A percentile compares a stretch with the other conserved stretches of the same genome.
phyloP scores from a whole-genome alignment of 2,329 filamentous ascomycete genomes.

The Penicillium janthinellum region DNA sequence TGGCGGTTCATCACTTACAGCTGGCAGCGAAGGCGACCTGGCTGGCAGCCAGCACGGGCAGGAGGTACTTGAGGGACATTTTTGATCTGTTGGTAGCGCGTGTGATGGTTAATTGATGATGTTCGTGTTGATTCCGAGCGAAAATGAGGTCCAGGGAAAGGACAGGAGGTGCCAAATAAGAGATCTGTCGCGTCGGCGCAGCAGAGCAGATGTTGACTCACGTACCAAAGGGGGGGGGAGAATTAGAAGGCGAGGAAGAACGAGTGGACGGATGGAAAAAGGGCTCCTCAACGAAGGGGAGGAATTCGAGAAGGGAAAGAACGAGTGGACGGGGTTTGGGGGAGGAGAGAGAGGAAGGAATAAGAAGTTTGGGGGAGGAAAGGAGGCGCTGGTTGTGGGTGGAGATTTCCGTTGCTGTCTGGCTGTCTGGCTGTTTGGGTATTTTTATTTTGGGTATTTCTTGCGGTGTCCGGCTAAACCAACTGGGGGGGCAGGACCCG shows the following conservation, averaged over 20 bases:
- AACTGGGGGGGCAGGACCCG: neutral
- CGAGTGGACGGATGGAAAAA: slow-evolving; percentile 34
- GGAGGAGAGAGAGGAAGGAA: slow-evolving; percentile 37
- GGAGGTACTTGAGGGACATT: slow-evolving; percentile 59
- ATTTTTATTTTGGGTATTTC: neutral
- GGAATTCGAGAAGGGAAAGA: slow-evolving; percentile 22
- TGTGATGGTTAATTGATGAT: slow-evolving; percentile 10
- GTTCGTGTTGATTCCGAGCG: neutral
- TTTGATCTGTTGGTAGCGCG: slow-evolving; percentile 6
- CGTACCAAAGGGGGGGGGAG: slow-evolving; percentile 30
- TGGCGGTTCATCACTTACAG: slow-evolving; percentile 22
- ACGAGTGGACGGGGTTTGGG: slow-evolving; percentile 31
- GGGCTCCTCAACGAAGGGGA: slow-evolving; percentile 33
- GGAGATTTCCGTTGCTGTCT: slow-evolving; percentile 21
- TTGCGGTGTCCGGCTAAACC: neutral
- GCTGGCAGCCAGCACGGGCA: slow-evolving; percentile 58
- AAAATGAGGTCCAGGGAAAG: neutral
- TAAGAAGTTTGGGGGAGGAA: slow-evolving; percentile 38
- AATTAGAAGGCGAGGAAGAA: slow-evolving; percentile 31
- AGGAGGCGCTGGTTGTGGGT: slow-evolving; percentile 30
- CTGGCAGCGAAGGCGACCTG: slow-evolving; percentile 53
- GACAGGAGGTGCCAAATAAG: neutral
- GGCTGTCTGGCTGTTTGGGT: neutral
- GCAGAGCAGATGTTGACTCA: neutral
- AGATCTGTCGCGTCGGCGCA: neutral